Conservation (phyloP, 2,329 filamentous ascomycete genomes). For the Claviceps digitariae region DNA sequence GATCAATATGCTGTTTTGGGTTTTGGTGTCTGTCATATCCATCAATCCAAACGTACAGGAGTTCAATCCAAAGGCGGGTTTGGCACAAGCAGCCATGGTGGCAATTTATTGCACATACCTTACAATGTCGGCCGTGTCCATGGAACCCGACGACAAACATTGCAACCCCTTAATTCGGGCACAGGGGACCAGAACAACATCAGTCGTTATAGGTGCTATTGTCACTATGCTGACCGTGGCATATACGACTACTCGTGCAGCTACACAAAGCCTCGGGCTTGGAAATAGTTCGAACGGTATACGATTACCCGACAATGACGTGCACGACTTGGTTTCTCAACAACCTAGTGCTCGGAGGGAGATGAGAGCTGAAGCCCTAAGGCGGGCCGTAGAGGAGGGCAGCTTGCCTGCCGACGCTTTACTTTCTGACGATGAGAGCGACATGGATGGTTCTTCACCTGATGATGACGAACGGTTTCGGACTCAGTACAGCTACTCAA, state of each 20-base stretch:
- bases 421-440: slow-evolving; percentile 57
- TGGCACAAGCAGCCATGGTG: slow-evolving; percentile 97
- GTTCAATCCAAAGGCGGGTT: slow-evolving; percentile 80
- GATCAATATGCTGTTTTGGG: slow-evolving; percentile 75
- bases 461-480: slow-evolving; percentile 79
- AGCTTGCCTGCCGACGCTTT: slow-evolving; percentile 84
- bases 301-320: slow-evolving; percentile 54
- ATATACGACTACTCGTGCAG: slow-evolving; percentile 92
- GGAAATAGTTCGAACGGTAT: slow-evolving; percentile 41
- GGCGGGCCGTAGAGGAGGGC: slow-evolving; percentile 83
- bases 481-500: slow-evolving; percentile 91
- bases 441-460: slow-evolving; percentile 45
- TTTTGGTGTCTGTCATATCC: slow-evolving; percentile 69
- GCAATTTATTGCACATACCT: slow-evolving; percentile 97
- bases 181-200: slow-evolving; percentile 77
- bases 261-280: slow-evolving; percentile 74
- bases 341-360: slow-evolving; percentile 70
- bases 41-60: slow-evolving; percentile 85
- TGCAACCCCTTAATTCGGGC: slow-evolving; percentile 88
- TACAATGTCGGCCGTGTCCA: slow-evolving; percentile 94
- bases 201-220: slow-evolving; percentile 81
- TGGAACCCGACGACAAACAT: slow-evolving; percentile 87
- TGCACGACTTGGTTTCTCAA: slow-evolving; percentile 78
- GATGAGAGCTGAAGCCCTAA: slow-evolving; percentile 85
- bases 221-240: slow-evolving; percentile 95